Evolutionary conservation across 352 stramenopile genomes (phyloP).

Genomic region (Phytophthora sp.): DNA sequence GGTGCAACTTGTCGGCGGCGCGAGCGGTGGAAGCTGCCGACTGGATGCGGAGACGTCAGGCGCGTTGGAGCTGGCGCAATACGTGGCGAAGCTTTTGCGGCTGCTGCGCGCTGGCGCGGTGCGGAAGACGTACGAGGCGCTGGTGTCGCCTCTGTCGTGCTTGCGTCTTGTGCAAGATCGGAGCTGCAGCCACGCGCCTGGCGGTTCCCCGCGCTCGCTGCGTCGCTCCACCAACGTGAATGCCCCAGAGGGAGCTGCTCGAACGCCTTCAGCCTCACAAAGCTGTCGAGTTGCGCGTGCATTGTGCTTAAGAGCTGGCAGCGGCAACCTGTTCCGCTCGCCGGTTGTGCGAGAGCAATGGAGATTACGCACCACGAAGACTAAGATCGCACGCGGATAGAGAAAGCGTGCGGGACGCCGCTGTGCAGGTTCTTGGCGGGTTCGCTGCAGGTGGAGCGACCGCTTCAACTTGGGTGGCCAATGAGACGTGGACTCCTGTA

Average conservation of each 20-base stretch:
- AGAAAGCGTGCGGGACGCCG: too few relatives aligned
- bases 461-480: too few relatives aligned
- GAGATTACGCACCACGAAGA: too few relatives aligned
- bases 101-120: constrained; percentile 45
- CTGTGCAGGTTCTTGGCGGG: too few relatives aligned
- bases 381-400: too few relatives aligned
- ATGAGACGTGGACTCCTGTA: too few relatives aligned
- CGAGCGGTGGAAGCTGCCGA: constrained; percentile 54
- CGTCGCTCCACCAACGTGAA: constrained; percentile 63
- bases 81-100: constrained; percentile 61
- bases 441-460: too few relatives aligned
- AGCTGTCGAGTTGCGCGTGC: constrained; percentile 50
- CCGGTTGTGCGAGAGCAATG: too few relatives aligned
- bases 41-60: constrained; percentile 79
- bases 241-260: constrained; percentile 68
- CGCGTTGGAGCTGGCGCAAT: constrained; percentile 68
- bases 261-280: constrained; percentile 16
- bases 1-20: constrained; percentile 1
- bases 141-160: constrained; percentile 25
- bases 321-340: too few relatives aligned
- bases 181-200: constrained; percentile 10
- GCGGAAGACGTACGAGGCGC: constrained; percentile 68
- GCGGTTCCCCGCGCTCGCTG: constrained; percentile 1
- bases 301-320: constrained; percentile 49
- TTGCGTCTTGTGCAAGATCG: constrained; percentile 38